Percentiles rank a stretch among this genome's conserved stretches.
These are phyloP conservation scores for Podochytrium sp. DNA, from an alignment of 192 early-diverging fungal species.

Conservation along the genomic window DNA sequence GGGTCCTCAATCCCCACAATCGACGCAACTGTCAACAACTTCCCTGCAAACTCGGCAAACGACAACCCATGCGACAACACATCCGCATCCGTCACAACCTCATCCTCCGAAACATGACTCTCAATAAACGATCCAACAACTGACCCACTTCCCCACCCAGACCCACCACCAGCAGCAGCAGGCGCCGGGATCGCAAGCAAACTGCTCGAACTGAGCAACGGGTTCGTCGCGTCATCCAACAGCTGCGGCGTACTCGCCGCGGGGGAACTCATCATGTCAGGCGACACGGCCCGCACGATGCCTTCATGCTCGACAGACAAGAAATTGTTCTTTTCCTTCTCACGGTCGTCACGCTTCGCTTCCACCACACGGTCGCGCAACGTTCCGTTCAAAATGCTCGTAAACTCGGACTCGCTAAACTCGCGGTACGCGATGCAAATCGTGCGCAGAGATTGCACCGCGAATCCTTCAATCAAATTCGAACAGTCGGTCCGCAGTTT, in stretches of 20 bases:
- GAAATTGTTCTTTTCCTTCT: background rate
- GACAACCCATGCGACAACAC: conserved; percentile 22
- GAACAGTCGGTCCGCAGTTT: conserved; percentile 25
- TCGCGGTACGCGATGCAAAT: conserved; percentile 77
- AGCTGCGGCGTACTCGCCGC: no score
- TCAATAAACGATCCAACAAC: conserved; percentile 19
- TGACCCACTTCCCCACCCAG: no score
- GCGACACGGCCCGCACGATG: background rate
- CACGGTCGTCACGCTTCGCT: conserved; percentile 13
- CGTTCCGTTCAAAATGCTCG: conserved; percentile 22
- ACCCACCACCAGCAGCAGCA: no score
- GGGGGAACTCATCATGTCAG: no score
- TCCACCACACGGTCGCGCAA: conserved; percentile 14
- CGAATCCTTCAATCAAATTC: conserved; percentile 70
- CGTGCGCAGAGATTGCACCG: conserved; percentile 87
- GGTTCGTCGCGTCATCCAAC: no score
- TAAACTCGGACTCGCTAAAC: conserved; percentile 30
- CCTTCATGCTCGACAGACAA: background rate
- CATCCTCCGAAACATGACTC: conserved; percentile 4
- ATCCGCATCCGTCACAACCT: background rate
- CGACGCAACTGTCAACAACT: conserved; percentile 48
- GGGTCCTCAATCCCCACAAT: conserved; percentile 91
- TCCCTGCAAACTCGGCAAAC: background rate
- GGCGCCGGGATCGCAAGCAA: no score
- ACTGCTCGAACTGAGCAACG: no score